Evolutionary conservation across 495 filamentous ascomycete genomes (phyloP).

Genomic region (Neurospora tetraspora): DNA sequence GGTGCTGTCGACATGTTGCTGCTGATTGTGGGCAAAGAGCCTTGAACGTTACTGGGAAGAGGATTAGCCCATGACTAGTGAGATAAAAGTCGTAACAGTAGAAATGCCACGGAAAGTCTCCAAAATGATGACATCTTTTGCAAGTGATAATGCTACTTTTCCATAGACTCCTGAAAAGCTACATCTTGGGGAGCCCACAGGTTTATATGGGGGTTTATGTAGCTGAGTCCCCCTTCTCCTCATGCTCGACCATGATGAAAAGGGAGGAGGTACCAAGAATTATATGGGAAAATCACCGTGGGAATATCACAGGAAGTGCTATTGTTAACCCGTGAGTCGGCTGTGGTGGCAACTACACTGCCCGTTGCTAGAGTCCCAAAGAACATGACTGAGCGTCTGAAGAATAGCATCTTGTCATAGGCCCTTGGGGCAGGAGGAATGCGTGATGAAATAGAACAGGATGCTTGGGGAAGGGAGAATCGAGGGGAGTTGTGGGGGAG

Average conservation of each 20-base stretch:
- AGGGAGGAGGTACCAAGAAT: neutral
- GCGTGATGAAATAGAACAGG: neutral
- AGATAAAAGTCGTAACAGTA: neutral
- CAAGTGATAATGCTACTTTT: neutral
- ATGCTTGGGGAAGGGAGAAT: neutral
- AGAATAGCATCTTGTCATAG: neutral
- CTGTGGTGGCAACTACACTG: neutral
- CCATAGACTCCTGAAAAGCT: neutral
- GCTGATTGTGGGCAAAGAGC: constrained; percentile 8
- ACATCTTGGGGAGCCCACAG: neutral
- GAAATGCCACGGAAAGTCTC: neutral
- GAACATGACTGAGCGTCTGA: neutral
- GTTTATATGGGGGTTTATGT: neutral
- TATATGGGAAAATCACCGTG: too few species aligned
- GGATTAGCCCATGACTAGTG: constrained; percentile 11
- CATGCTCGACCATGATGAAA: neutral
- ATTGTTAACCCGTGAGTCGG: neutral
- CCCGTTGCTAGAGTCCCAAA: neutral
- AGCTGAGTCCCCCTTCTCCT: neutral
- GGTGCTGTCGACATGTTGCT: constrained; percentile 27
- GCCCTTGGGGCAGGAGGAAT: neutral
- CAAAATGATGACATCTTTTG: neutral
- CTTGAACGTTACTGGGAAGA: constrained; percentile 10
- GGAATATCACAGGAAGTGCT: neutral
- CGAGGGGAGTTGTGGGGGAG: neutral